Evolutionary conservation across 768 basidiomycete genomes (phyloP).

Genomic region (Cyclocybe cylindracea): DNA sequence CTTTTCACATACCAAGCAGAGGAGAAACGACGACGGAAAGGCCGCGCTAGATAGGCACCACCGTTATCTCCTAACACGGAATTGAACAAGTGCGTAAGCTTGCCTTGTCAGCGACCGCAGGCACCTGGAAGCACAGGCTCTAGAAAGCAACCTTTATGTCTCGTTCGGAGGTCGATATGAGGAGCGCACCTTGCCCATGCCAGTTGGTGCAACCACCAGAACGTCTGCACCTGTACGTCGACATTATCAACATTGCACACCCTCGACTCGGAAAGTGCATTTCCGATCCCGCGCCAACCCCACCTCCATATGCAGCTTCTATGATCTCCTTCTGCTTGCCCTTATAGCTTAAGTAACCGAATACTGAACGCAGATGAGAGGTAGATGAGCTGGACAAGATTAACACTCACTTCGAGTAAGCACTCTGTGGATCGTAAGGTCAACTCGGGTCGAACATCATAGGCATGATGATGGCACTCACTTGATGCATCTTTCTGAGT

Average conservation of each 20-base stretch:
- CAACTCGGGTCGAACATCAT: background rate
- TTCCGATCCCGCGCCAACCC: slow-evolving; percentile 1
- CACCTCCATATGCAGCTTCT: slow-evolving; percentile 67
- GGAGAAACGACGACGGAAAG: slow-evolving; percentile 79
- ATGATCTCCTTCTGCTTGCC: slow-evolving; percentile 81
- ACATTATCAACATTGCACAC: background rate
- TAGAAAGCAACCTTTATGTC: slow-evolving; percentile 23
- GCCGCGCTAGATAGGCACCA: slow-evolving; percentile 46
- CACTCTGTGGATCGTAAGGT: slow-evolving; percentile 4
- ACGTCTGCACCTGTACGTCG: slow-evolving; percentile 60
- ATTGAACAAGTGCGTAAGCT: background rate
- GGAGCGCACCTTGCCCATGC: slow-evolving; percentile 77
- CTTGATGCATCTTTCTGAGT: background rate
- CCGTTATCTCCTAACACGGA: background rate
- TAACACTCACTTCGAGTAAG: slow-evolving; percentile 13
- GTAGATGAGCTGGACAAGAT: background rate
- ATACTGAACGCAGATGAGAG: slow-evolving; percentile 44
- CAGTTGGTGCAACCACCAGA: slow-evolving; percentile 82
- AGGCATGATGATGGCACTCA: background rate
- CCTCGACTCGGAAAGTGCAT: background rate
- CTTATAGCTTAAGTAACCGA: slow-evolving; percentile 68
- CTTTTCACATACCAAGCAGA: slow-evolving; percentile 51
- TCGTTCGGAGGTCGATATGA: background rate
- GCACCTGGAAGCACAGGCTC: slow-evolving; percentile 87
- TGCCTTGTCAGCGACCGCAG: slow-evolving; percentile 68